Evolutionary conservation across 805 yeast genomes (phyloP).

Genomic region (Pachysolen tannophilus): DNA sequence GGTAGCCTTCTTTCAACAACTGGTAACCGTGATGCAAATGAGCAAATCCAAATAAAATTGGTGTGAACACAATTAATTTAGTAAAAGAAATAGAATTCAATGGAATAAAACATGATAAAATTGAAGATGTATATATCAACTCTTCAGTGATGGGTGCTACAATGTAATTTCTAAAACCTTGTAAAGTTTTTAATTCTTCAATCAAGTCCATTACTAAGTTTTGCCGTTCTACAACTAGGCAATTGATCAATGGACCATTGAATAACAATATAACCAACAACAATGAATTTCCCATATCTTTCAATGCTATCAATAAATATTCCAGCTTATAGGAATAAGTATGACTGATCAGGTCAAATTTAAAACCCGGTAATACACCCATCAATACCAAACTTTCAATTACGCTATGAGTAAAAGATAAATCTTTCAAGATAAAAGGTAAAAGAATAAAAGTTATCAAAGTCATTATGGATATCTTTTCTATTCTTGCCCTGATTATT

Average conservation of each 20-base stretch:
- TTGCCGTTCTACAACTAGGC: slow-evolving; percentile 10
- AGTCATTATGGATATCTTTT: slow-evolving; percentile 27
- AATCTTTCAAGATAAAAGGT: slow-evolving; percentile 21
- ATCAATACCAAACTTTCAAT: slow-evolving; percentile 6
- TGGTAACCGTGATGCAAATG: slow-evolving; percentile 71
- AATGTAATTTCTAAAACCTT: slow-evolving; percentile 47
- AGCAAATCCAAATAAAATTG: slow-evolving; percentile 67
- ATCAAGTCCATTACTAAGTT: not conserved
- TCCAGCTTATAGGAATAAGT: slow-evolving; percentile 9
- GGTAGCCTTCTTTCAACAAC: slow-evolving; percentile 18
- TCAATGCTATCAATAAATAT: slow-evolving; percentile 10
- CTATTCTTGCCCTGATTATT: slow-evolving; percentile 34
- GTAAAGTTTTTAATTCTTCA: slow-evolving; percentile 12
- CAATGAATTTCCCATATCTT: no score
- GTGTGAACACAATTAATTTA: slow-evolving; percentile 34
- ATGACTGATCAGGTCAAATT: slow-evolving; percentile 2
- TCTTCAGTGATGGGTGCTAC: slow-evolving; percentile 81
- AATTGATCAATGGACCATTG: slow-evolving; percentile 38
- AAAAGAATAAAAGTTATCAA: slow-evolving; percentile 20
- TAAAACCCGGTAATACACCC: slow-evolving; percentile 31
- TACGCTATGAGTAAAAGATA: slow-evolving; percentile 3
- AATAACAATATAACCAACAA: slow-evolving; percentile 32
- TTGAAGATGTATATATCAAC: slow-evolving; percentile 50
- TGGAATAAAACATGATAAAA: slow-evolving; percentile 25
- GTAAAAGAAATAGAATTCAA: slow-evolving; percentile 11